phyloP scores from a whole-genome alignment of 2,329 filamentous ascomycete genomes.

The Biscogniauxia marginata region DNA sequence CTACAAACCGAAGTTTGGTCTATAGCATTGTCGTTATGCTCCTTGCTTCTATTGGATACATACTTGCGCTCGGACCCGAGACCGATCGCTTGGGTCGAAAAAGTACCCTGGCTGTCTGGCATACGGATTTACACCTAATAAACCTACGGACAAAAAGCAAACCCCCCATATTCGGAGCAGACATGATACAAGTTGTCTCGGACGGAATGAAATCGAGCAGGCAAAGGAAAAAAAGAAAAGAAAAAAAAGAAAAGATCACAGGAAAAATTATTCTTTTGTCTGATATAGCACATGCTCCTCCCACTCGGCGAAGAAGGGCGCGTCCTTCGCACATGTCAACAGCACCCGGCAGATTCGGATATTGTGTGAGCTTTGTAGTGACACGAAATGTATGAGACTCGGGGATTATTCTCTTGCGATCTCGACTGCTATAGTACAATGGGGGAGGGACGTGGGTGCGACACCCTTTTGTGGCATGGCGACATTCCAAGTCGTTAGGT shows the following conservation, averaged over 20 bases:
- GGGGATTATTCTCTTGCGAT: constrained; percentile 20
- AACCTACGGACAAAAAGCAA: constrained; percentile 17
- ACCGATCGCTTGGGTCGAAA: constrained; percentile 24
- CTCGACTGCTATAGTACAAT: constrained; percentile 2
- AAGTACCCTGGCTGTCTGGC: neutral
- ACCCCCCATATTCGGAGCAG: constrained; percentile 7
- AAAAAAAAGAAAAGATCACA: constrained; percentile 2
- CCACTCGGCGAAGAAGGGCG: constrained; percentile 5
- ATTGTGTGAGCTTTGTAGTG: constrained; percentile 9
- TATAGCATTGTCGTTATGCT: constrained; percentile 17
- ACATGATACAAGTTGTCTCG: neutral
- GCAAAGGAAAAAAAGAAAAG: constrained; percentile 2
- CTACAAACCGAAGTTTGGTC: constrained; percentile 16
- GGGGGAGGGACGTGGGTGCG: constrained; percentile 3
- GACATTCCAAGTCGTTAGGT: constrained; percentile 17
- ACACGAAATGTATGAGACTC: constrained; percentile 12
- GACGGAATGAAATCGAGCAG: neutral
- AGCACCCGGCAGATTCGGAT: constrained; percentile 12
- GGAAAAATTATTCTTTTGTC: constrained; percentile 5
- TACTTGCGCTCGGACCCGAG: constrained; percentile 9
- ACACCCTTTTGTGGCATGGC: constrained; percentile 11
- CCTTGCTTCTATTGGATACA: constrained; percentile 12
- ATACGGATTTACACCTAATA: neutral
- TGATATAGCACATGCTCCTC: constrained; percentile 18
- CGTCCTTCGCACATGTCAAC: constrained; percentile 14